Percentiles rank a stretch among this genome's conserved stretches.
Evolutionary conservation across 371 early-diverging fungal species (phyloP).

Genomic region (Fennellomyces sp.): DNA sequence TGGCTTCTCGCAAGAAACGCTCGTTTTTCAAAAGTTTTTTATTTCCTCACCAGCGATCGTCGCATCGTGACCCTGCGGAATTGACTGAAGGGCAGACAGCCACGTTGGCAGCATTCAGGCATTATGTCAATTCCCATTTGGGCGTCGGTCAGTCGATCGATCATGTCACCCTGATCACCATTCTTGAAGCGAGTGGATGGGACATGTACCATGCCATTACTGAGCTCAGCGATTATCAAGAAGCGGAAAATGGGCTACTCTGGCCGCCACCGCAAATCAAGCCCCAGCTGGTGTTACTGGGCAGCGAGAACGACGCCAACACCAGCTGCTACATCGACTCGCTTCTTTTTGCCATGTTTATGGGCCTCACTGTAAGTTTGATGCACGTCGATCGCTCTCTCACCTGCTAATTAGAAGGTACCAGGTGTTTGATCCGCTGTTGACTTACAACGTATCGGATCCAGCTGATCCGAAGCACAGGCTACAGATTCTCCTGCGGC

Average conservation of each 20-base stretch:
- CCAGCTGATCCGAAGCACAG: conserved; percentile 18
- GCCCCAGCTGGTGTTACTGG: conserved; percentile 19
- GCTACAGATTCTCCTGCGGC: conserved; percentile 48
- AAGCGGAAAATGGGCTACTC: conserved; percentile 33
- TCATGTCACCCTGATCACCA: background rate
- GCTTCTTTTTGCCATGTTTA: conserved; percentile 60
- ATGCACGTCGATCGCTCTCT: background rate
- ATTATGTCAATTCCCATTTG: conserved; percentile 23
- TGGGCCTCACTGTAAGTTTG: conserved; percentile 11
- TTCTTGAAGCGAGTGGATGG: conserved; percentile 31
- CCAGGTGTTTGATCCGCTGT: conserved; percentile 43
- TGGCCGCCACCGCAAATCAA: background rate
- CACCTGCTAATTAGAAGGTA: background rate
- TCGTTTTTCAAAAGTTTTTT: background rate
- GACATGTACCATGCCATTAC: conserved; percentile 19
- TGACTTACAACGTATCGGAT: conserved; percentile 18
- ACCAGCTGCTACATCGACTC: conserved; percentile 65
- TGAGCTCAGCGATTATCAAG: conserved; percentile 35
- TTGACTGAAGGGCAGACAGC: background rate
- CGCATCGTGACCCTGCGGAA: background rate
- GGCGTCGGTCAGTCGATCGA: conserved; percentile 16
- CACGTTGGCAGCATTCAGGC: conserved; percentile 5
- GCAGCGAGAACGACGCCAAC: conserved; percentile 52
- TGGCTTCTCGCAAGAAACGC: background rate
- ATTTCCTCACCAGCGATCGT: background rate